Evolutionary conservation across 192 early-diverging fungal genomes (phyloP), one percentile per base, ranked within the genome.

Genomic region (Podila epigama): DNA sequence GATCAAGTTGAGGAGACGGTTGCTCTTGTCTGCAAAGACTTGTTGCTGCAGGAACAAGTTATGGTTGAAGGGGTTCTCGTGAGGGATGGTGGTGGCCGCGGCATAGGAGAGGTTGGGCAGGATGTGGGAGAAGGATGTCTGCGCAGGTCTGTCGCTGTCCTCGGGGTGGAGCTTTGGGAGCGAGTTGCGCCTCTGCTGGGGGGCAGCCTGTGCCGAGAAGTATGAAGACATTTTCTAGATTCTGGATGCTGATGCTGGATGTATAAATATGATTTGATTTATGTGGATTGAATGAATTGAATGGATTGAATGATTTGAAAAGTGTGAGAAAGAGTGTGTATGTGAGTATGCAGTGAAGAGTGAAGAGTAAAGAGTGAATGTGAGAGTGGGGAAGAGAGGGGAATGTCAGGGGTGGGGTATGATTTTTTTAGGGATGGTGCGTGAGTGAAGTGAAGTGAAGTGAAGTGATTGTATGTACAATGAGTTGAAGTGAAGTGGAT

Each of bases 1-100:
- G 55, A 97, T 89, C 70, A 92, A 82, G 25, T 75, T 83, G 48
- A 91, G 87, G 48, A 97, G 82, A 32, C 86, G 81, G 29, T 84
- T 87, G 67, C 91, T 89, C 66, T 90, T 92, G 63, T 93, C 89
- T 4, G 89, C 87, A 82, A 91, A 97, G 41, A 89, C 66, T 35
- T 86, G 89, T 69, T 93, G 85, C 53, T 86, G 88, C 25, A 73
- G 60, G 44, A 80, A 67, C 18, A 71, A 60, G 66, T 77, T 77
- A 54, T 68, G 73, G 40, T 68, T 68, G 56, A 52, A 64, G 4
- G 65, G 66, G 66, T 56, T 75, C 72, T 75, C 72, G 10, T 67
- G 64, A 15, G 65, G 73, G 25, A 48, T 22, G 6, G 73, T 9
- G 31, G 61, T 39, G 11, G 72, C 60, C 2, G 72, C 72, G 22